Base-by-base conservation (phyloP, 2,329 filamentous ascomycete genomes). In the Bipolaris oryzae region DNA sequence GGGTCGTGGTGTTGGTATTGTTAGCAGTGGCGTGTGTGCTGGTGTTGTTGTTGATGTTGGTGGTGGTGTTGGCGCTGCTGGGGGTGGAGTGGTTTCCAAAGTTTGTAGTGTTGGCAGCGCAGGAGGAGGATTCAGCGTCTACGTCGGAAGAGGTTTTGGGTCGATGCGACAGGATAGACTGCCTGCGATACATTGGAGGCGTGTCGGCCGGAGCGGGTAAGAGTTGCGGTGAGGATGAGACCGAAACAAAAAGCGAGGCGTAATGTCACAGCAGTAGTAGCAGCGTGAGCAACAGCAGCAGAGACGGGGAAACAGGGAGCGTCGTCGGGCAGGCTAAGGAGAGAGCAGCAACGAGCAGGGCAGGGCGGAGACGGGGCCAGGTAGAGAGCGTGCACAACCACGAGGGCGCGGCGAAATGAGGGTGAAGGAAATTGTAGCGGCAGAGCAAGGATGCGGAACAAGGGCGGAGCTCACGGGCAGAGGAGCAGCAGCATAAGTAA, bases 131-230 rank as follows among this genome's bases (percentile, higher is more conserved):
- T 47, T 35, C 44, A 23, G 31, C 68, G 73, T 77, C 73, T 62
- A 76, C 75, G 66, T 80, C 76, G 65, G 83, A 80, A 46, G 73
- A 75, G 18, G 74, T 76, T 64, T 75, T 76, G 43, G 74, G 74
- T 39, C 74, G 72, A 63, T 74, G 74, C 51, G 73, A 66, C 63
- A 76, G 70, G 57, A 72, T 66, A 23, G 73, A 74, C 44, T 68
- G 60, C 51, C 68, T 70, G 66, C 70, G 74, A 70, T 75, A 67
- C 70, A 74, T 75, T 62, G 66, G 62, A 62, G 66, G 61, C 58
- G 68, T 62, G 61, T 59, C 48, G 48, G 53, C 51, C 44, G 28
- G 23, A 47, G 50, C 47, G 25, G 34, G 35, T 28, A 44, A 31
- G 52, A 51, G 51, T 23, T 56, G 46, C 47, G 52, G 54, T 52